A percentile compares a stretch with the other conserved stretches of the same genome.
Evolutionary conservation across 2,329 filamentous ascomycete species (phyloP).

Genomic region (Fusarium sp.): DNA sequence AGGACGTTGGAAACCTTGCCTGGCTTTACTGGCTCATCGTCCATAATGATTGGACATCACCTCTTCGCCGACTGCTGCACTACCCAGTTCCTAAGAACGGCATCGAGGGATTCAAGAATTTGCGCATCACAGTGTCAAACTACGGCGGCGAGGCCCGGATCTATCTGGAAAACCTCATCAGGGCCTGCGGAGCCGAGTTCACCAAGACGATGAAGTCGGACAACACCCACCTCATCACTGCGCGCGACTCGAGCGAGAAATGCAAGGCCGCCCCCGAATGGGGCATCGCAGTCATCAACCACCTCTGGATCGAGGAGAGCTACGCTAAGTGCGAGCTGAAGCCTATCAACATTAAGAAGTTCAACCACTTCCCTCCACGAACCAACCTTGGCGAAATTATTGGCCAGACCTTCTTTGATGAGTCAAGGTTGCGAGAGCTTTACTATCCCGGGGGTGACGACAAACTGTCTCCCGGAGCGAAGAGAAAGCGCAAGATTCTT

Average conservation of each 20-base stretch:
- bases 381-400: conserved; percentile 95
- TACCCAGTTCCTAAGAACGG: conserved; percentile 85
- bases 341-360: conserved; percentile 78
- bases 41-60: conserved; percentile 88
- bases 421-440: conserved; percentile 68
- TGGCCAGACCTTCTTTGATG: conserved; percentile 86
- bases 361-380: conserved; percentile 86
- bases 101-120: conserved; percentile 80
- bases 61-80: conserved; percentile 84
- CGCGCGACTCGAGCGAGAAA: conserved; percentile 90
- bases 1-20: conserved; percentile 89
- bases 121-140: conserved; percentile 91
- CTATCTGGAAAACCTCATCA: conserved; percentile 93
- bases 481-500: conserved; percentile 62
- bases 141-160: conserved; percentile 94
- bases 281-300: conserved; percentile 90
- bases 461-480: conserved; percentile 55
- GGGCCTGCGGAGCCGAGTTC: conserved; percentile 85
- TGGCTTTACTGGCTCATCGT: conserved; percentile 96
- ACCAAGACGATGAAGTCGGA: conserved; percentile 96
- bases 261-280: conserved; percentile 92
- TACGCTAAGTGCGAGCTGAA: conserved; percentile 89
- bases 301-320: conserved; percentile 97
- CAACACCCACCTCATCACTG: conserved; percentile 95
- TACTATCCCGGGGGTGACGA: conserved; percentile 75